Evolutionary conservation across 768 basidiomycete species (phyloP).

Genomic region (Wakefieldia striispora): DNA sequence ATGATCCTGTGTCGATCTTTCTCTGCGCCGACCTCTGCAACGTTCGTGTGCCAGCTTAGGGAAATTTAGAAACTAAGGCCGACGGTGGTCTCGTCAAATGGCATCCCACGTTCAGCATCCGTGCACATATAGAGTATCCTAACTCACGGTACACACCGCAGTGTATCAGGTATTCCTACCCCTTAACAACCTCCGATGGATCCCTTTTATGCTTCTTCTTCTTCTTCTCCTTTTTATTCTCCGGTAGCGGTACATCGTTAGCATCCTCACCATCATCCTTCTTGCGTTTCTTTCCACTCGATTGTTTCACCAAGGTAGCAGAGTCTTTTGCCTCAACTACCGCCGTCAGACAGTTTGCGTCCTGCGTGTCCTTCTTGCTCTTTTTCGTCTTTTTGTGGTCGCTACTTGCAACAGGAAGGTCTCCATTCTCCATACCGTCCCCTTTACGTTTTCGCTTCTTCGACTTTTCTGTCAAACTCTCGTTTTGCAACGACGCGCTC

Average conservation of each 20-base stretch:
- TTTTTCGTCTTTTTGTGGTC: conserved; percentile 28
- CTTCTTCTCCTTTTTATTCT: conserved; percentile 31
- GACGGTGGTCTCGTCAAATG: no score
- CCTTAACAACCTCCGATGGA: neutral
- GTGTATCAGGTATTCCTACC: neutral
- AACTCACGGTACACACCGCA: conserved; percentile 2
- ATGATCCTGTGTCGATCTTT: no score
- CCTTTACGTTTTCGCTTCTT: conserved; percentile 36
- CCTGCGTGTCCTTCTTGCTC: conserved; percentile 14
- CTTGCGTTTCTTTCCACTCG: conserved; percentile 28
- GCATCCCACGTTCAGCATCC: no score
- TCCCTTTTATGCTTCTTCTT: conserved; percentile 26
- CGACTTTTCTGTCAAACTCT: conserved; percentile 16
- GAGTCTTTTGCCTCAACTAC: conserved; percentile 14
- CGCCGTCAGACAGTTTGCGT: conserved; percentile 2
- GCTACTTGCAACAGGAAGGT: conserved; percentile 2
- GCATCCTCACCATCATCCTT: conserved; percentile 8
- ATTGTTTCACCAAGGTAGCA: conserved; percentile 1
- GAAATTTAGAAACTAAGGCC: no score
- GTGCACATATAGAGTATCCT: neutral
- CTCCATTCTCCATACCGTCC: conserved; percentile 8
- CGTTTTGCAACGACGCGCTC: conserved; percentile 3
- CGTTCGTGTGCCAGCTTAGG: no score
- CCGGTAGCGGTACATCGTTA: conserved; percentile 12
- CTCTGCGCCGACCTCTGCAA: no score